Percentiles rank a stretch among this genome's conserved stretches.
Conservation (phyloP, 2,329 filamentous ascomycete genomes). For the Fusarium falciforme region DNA sequence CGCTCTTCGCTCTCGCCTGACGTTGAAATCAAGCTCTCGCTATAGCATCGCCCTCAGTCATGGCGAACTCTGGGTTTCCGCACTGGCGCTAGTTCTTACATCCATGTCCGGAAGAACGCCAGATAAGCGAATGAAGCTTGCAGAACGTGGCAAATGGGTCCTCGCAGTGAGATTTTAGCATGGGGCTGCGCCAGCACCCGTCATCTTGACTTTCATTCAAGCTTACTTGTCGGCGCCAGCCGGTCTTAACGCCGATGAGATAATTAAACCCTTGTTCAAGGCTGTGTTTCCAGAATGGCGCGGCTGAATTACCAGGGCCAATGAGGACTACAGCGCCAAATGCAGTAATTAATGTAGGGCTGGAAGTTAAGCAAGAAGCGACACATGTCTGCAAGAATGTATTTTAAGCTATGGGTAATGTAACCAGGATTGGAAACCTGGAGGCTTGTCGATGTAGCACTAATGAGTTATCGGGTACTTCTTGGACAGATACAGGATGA, state of each 20-base stretch:
- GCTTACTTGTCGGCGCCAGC: not conserved
- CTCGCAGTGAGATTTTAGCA: not conserved
- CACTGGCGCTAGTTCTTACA: not conserved
- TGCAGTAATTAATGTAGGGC: not conserved
- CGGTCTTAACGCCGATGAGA: not conserved
- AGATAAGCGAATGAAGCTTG: not conserved
- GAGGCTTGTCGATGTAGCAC: too few species aligned
- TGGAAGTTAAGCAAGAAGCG: not conserved
- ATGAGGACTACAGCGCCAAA: not conserved
- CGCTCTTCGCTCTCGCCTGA: not conserved
- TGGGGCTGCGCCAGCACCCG: not conserved
- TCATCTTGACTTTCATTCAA: not conserved
- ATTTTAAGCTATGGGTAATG: not conserved
- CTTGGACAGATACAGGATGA: constrained; percentile 28
- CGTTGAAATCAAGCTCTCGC: not conserved
- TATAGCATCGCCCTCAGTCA: not conserved
- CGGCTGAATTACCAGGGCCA: not conserved
- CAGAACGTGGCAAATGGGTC: not conserved
- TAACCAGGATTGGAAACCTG: not conserved
- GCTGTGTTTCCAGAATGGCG: not conserved
- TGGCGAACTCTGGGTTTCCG: not conserved
- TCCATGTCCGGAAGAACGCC: not conserved
- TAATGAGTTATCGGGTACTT: not conserved
- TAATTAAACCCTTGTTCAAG: not conserved
- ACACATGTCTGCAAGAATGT: not conserved